These are phyloP conservation scores for Backusella psychrophila DNA, from an alignment of 192 early-diverging fungal species.

Conservation along the genomic window DNA sequence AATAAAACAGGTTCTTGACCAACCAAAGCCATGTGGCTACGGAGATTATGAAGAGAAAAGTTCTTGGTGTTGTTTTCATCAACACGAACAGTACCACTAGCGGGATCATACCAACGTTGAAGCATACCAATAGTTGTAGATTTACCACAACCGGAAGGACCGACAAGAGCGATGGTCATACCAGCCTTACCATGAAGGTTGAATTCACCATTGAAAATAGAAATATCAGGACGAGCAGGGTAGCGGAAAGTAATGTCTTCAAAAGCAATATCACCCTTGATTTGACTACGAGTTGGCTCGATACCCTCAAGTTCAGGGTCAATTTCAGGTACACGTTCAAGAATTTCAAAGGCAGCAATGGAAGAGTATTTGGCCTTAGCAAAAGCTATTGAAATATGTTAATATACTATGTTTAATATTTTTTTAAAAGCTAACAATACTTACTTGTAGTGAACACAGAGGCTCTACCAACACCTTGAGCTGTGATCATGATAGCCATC, in stretches of 20 bases:
- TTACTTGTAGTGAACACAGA: conserved; percentile 43
- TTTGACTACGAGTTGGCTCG: conserved; percentile 29
- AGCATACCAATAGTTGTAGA: conserved; percentile 56
- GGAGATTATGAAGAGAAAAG: conserved; percentile 62
- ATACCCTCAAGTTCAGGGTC: conserved; percentile 49
- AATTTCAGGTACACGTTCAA: conserved; percentile 72
- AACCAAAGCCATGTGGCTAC: conserved; percentile 73
- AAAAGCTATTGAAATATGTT: conserved; percentile 54
- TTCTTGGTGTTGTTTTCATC: conserved; percentile 55
- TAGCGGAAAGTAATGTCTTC: conserved; percentile 62
- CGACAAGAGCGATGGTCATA: conserved; percentile 81
- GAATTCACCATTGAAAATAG: conserved; percentile 61
- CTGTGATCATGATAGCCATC: conserved; percentile 73
- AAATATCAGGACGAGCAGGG: conserved; percentile 59
- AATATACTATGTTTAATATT: not conserved
- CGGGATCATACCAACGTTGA: conserved; percentile 78
- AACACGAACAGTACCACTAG: conserved; percentile 55
- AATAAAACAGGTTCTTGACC: conserved; percentile 90
- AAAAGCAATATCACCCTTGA: conserved; percentile 51
- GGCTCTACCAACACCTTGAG: conserved; percentile 61
- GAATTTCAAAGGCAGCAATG: conserved; percentile 61
- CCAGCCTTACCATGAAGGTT: conserved; percentile 45
- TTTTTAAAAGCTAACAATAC: not conserved
- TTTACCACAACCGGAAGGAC: conserved; percentile 86
- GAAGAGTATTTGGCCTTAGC: conserved; percentile 83